These are phyloP conservation scores for Candida palmyrensis DNA, from an alignment of 805 yeast genomes.

Conservation along the genomic window DNA sequence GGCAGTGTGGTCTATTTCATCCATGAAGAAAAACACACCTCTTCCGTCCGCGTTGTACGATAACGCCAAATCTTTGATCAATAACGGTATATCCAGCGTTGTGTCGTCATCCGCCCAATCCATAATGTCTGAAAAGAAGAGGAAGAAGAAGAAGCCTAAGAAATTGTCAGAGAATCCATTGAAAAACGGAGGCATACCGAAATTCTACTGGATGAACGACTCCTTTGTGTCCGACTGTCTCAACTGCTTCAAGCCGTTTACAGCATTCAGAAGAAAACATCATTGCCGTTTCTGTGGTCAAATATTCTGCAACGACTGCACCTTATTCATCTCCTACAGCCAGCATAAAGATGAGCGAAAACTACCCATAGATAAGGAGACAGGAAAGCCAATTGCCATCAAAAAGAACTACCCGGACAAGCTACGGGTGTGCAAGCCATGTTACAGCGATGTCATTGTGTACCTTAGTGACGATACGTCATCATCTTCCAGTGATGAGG, in stretches of 20 bases:
- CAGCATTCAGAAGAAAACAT: constrained; percentile 85
- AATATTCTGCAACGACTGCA: constrained; percentile 83
- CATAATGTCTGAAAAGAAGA: constrained; percentile 10
- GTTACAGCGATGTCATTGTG: constrained; percentile 67
- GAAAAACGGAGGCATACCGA: constrained; percentile 51
- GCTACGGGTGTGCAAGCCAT: constrained; percentile 72
- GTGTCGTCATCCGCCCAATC: constrained; percentile 30
- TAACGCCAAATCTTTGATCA: constrained; percentile 33
- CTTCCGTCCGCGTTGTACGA: constrained; percentile 20
- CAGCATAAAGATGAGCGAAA: constrained; percentile 37
- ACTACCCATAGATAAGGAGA: no score
- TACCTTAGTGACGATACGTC: constrained; percentile 63
- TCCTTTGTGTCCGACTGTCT: constrained; percentile 86
- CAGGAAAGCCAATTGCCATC: constrained; percentile 5
- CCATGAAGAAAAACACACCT: background rate
- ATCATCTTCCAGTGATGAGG: constrained; percentile 19
- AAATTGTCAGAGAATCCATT: constrained; percentile 36
- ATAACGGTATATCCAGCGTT: constrained; percentile 18
- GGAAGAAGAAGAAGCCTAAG: constrained; percentile 21
- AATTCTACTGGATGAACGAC: constrained; percentile 95
- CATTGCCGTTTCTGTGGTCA: constrained; percentile 97
- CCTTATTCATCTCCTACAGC: constrained; percentile 60
- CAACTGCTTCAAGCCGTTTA: constrained; percentile 72
- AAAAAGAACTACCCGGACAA: constrained; percentile 57
- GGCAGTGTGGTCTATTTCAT: background rate